Evolutionary conservation across 352 stramenopile genomes (phyloP).

Genomic region (Albugo candida): DNA sequence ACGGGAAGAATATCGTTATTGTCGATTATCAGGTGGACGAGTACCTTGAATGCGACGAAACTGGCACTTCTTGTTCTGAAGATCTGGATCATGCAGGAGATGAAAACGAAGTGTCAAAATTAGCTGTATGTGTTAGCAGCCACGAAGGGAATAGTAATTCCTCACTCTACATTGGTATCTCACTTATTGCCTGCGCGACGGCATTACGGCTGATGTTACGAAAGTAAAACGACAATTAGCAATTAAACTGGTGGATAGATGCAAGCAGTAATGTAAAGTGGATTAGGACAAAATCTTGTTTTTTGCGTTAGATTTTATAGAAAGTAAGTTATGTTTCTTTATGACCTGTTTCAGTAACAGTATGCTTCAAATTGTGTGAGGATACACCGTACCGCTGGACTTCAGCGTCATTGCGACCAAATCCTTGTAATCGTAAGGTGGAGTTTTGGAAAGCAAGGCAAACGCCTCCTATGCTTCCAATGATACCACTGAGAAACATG

Average conservation of each 20-base stretch:
- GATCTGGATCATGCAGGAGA: background rate
- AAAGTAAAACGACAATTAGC: too few relatives aligned
- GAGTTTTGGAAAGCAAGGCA: constrained; percentile 68
- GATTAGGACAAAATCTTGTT: too few relatives aligned
- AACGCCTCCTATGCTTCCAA: constrained; percentile 32
- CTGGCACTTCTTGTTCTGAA: background rate
- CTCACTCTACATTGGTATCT: background rate
- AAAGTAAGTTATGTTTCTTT: too few relatives aligned
- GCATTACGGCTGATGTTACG: background rate
- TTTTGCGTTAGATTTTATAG: too few relatives aligned
- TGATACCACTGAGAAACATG: constrained; percentile 59
- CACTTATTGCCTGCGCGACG: background rate
- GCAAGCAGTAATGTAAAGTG: too few relatives aligned
- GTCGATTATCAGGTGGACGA: background rate
- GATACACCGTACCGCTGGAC: constrained; percentile 21
- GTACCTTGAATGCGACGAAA: background rate
- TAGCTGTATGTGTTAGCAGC: background rate
- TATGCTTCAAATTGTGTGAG: too few relatives aligned
- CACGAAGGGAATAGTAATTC: background rate
- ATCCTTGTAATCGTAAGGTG: constrained; percentile 52
- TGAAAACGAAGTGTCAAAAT: background rate
- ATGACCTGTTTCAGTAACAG: too few relatives aligned
- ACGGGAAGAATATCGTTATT: background rate
- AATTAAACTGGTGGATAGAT: too few relatives aligned
- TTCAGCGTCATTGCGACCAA: constrained; percentile 49